Conservation (phyloP, 768 basidiomycete genomes). For the Mrakia blollopis region DNA sequence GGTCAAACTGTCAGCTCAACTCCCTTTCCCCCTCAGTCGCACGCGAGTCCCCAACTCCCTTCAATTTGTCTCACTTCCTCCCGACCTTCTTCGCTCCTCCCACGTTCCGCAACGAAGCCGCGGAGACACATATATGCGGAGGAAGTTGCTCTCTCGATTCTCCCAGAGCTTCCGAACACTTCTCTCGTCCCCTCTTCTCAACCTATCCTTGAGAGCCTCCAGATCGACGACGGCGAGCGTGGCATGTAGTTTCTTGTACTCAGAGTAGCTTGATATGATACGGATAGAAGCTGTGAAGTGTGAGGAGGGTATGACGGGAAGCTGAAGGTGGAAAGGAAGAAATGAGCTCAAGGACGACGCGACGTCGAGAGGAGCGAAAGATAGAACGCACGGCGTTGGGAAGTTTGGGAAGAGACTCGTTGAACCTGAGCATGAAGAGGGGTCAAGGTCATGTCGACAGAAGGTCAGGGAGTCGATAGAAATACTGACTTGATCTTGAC, state of each 20-base stretch:
- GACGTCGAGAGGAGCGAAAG: background rate
- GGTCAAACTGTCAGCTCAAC: background rate
- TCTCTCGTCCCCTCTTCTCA: background rate
- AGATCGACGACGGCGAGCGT: background rate
- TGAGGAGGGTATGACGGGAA: background rate
- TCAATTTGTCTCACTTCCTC: too few species aligned
- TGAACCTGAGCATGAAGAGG: background rate
- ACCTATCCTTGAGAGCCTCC: background rate
- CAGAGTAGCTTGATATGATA: background rate
- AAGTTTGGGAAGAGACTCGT: background rate
- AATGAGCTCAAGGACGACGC: background rate
- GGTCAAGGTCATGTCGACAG: background rate
- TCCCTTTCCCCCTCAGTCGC: background rate
- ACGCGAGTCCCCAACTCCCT: too few species aligned
- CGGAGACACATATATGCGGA: too few species aligned
- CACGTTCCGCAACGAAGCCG: too few species aligned
- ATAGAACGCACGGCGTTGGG: background rate
- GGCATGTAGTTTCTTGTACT: background rate
- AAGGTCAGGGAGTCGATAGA: background rate
- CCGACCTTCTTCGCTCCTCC: too few species aligned
- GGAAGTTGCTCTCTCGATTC: background rate
- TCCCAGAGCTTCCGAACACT: background rate
- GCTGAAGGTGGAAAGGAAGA: background rate
- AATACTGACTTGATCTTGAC: background rate
- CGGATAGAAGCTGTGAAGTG: background rate